Evolutionary conservation across 2,329 filamentous ascomycete genomes (phyloP), one percentile per base, ranked within the genome.

Genomic region (Capronia americana): DNA sequence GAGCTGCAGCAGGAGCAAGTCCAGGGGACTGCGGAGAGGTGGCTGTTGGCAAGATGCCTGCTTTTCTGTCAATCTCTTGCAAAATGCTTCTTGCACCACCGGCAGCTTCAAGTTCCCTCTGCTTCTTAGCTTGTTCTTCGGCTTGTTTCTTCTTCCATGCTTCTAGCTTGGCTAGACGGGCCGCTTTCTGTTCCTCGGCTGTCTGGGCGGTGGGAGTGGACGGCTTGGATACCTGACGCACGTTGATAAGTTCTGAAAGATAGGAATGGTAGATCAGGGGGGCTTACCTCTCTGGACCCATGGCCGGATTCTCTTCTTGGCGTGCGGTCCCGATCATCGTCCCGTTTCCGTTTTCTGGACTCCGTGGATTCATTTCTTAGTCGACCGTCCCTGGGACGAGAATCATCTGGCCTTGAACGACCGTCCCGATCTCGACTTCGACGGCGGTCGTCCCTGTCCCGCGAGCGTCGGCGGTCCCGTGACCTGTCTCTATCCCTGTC

Each of bases 121-220:
- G 87, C 76, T 92, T 92, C 69, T 86, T 86, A 73, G 90, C 89
- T 72, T 90, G 89, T 75, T 88, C 88, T 70, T 92, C 91, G 5
- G 84, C 84, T 76, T 92, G 90, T 79, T 93, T 94, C 79, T 92
- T 91, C 80, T 97, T 97, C 93, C 93, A 97, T 64, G 92, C 91
- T 77, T 94, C 92, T 30, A 96, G 80, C 76, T 92, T 93, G 30
- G 92, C 92, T 51, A 93, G 83, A 69, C 91, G 85, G 77, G 94
- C 91, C 57, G 90, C 90, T 77, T 93, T 92, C 75, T 91, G 92
- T 57, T 92, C 88, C 68, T 87, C 86, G 73, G 92, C 91, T 32
- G 86, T 83, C 20, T 79, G 79, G 53, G 82, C 79, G 61, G 83
- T 76, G 63, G 84, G 68, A 8, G 79, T 78, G 48, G 83, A 77